A percentile compares a stretch with the other conserved stretches of the same genome.
Evolutionary conservation across 148 eudicot genomes (phyloP).

Genomic region (Camellia lanceoleosa): DNA sequence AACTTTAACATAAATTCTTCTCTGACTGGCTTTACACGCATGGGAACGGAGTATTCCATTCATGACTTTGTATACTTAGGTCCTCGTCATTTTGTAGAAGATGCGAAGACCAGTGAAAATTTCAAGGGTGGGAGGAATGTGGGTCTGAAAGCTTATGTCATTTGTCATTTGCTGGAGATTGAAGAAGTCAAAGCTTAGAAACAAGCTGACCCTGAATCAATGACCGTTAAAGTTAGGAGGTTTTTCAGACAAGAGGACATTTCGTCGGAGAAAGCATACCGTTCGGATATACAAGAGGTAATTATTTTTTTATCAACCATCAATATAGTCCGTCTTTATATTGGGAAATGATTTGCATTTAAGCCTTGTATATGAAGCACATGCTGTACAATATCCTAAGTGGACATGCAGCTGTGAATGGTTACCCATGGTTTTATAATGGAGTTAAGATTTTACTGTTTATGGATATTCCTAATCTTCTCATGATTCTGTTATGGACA

Average conservation of each 20-base stretch:
- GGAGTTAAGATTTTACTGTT: too few relatives aligned
- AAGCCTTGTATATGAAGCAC: too few relatives aligned
- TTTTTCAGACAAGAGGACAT: conserved; percentile 85
- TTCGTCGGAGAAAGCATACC: conserved; percentile 83
- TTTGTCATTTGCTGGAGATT: conserved; percentile 71
- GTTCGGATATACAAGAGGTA: conserved; percentile 91
- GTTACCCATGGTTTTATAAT: too few relatives aligned
- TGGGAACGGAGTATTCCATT: conserved; percentile 57
- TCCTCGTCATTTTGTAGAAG: conserved; percentile 50
- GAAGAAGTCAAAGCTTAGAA: conserved; percentile 37
- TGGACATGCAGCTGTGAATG: too few relatives aligned
- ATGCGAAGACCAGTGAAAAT: conserved; percentile 43
- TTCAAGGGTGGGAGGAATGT: conserved; percentile 88
- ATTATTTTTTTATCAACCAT: too few relatives aligned
- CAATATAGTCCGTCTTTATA: too few relatives aligned
- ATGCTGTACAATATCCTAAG: too few relatives aligned
- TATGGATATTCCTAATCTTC: too few relatives aligned
- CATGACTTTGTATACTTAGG: conserved; percentile 69
- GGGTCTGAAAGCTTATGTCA: conserved; percentile 78
- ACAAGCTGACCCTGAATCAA: conserved; percentile 40
- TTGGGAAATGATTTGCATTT: too few relatives aligned
- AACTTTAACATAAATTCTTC: conserved; percentile 46
- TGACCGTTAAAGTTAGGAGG: conserved; percentile 56
- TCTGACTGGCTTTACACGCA: conserved; percentile 49
- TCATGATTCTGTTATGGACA: too few relatives aligned